Evolutionary conservation across 345 rosid genomes (phyloP), one percentile per base, ranked within the genome.

Genomic region (Linum usitatissimum): DNA sequence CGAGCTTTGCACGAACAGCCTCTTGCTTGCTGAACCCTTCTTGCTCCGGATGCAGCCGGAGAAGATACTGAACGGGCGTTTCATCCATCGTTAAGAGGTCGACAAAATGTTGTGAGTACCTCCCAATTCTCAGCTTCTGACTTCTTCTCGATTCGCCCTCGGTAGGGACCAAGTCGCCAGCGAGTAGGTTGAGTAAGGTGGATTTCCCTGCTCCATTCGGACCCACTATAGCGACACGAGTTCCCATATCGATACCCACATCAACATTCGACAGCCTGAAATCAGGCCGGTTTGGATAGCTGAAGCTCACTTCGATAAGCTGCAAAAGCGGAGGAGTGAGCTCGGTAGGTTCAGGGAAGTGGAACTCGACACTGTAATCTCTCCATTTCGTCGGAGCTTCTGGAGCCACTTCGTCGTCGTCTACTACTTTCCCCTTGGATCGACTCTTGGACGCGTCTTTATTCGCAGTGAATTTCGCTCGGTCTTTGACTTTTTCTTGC

Each of bases 181-280:
- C 96, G 49, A 93, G 91, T 69, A 93, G 96, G 75, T 90, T 93
- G 68, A 90, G 73, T 23, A 93, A 74, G 56, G 99, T 90, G 57
- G 96, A 90, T 68, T 93, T 93, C 56, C 96, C 99, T 57, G 99
- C 99, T 60, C 99, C 97, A 48, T 86, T 90, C 31, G 99, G 96
- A 64, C 99, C 99, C 59, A 87, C 90, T 31, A 90, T 90, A 28
- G 97, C 99, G 9, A 87, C 97, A 8, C 96, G 78, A 49, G 99
- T 90, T 59, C 96, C 97, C 99, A 93, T 90, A 76, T 93, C 99
- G 60, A 93, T 90, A 64, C 99, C 99, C 53, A 86, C 91, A 75
- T 93, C 99, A 60, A 93, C 90, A 68, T 87, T 68, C 0, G 90
- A 72, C 49, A 87, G 90, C 71, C 76, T 86, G 75, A 93, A 90